Base-by-base conservation (phyloP, 2,329 filamentous ascomycete genomes). In the Aureobasidium sp. region DNA sequence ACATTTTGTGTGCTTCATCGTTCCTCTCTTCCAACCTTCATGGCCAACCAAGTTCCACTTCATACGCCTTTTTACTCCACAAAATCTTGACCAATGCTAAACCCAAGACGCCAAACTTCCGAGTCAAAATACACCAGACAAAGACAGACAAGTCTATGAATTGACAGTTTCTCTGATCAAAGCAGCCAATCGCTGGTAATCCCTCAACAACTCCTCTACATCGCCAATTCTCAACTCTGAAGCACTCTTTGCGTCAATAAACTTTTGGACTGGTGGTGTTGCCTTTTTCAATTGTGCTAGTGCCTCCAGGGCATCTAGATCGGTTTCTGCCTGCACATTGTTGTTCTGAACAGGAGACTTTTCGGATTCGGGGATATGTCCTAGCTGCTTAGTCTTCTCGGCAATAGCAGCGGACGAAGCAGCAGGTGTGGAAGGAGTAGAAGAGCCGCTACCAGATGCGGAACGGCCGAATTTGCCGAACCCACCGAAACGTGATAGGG, bases 361-460 rank as follows among this genome's bases (percentile, higher is more conserved):
- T 64, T 42, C 57, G 48, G 69, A 59, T 66, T 71, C 63, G 61
- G 69, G 57, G 62, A 70, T 65, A 48, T 68, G 63, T 9, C 63
- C 66, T 10, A 74, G 62, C 34, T 68, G 67, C 59, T 69, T 74
- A 52, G 55, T 65, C 60, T 70, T 71, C 61, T 66, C 83, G 13
- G 88, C 86, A 3, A 87, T 86, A 2, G 36, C 32, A 15, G 56
- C n/a, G 1, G 46, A 51, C 1, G 46, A 60, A 9, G 64, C 82
- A 83, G 61, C 67, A 68, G 56, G 64, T 62, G 67, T 64, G 17
- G 70, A 63, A 8, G 66, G 63, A 27, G 71, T 59, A 20, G 61
- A 50, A 4, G 62, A 62, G 15, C 66, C 63, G 62, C 71, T 72
- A 27, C 67, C 67, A 44, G 44, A 53, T 26, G 68, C 67, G 20